Evolutionary conservation across 1,284 basidiomycete genomes (phyloP).

Genomic region (Sporisorium reilianum): DNA sequence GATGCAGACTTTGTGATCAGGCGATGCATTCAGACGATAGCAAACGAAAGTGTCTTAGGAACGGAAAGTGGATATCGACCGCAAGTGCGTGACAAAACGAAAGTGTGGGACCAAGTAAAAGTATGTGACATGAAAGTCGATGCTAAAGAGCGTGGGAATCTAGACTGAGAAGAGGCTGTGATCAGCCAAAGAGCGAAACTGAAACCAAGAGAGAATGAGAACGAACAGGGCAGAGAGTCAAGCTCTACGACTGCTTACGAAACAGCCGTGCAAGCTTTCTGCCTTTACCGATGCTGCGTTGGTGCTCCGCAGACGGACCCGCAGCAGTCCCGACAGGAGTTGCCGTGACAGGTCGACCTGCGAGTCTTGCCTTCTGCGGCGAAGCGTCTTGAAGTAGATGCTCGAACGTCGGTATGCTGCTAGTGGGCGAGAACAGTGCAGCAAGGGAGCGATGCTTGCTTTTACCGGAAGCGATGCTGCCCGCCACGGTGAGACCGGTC

Average conservation of each 20-base stretch:
- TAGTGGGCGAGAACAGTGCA: conserved; percentile 17
- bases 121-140: too few relatives aligned
- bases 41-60: too few relatives aligned
- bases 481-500: not conserved
- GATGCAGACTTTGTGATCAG: too few relatives aligned
- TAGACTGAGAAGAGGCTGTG: too few relatives aligned
- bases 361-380: not conserved
- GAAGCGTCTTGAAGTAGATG: conserved; percentile 8
- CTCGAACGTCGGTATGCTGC: conserved; percentile 1
- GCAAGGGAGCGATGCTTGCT: conserved; percentile 29
- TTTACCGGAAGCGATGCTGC: not conserved
- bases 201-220: not conserved
- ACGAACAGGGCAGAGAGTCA: too few relatives aligned
- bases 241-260: conserved; percentile 17
- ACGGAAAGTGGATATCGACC: too few relatives aligned
- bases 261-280: conserved; percentile 25
- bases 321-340: not conserved
- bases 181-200: not conserved
- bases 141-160: too few relatives aligned
- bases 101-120: too few relatives aligned
- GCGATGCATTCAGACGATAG: too few relatives aligned
- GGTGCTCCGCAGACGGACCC: not conserved
- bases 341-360: not conserved
- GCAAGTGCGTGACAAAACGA: too few relatives aligned
- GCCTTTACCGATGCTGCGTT: conserved; percentile 13